Base-by-base conservation (phyloP, 768 basidiomycete genomes). In the Cytidiella melzeri region DNA sequence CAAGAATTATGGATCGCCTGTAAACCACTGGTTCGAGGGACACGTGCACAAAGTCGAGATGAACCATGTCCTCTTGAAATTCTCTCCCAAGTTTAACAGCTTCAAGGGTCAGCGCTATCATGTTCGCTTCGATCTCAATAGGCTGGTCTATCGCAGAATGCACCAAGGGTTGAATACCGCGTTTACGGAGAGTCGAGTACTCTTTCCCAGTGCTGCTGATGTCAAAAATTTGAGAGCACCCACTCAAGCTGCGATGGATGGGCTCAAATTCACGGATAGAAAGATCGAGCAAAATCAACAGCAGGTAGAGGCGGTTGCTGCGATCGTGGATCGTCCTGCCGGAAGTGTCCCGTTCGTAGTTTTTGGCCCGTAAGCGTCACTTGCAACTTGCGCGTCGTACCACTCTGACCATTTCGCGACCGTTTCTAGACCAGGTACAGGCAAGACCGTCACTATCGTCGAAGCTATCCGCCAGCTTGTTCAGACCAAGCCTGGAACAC, bases 361-460 rank as follows among this genome's bases (percentile, higher is more conserved):
- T 13, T 83, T 80, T 60, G 82, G 81, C 18, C 81, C 82, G 78
- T 81, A 60, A 61, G 81, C n/a, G n/a, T n/a, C n/a, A n/a, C n/a
- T n/a, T n/a, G n/a, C n/a, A n/a, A n/a, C n/a, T n/a, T n/a, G n/a
- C n/a, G n/a, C n/a, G n/a, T n/a, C n/a, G n/a, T n/a, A n/a, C n/a
- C n/a, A n/a, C n/a, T n/a, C n/a, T n/a, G n/a, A n/a, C n/a, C n/a
- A n/a, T n/a, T n/a, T n/a, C n/a, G n/a, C n/a, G n/a, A n/a, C n/a
- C n/a, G n/a, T n/a, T n/a, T n/a, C 13, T 45, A 72, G 70, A 4
- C 70, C 70, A 0, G 70, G 70, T 4, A 70, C 69, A 2, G 70
- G 69, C 13, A 71, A 71, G 55, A 71, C 70, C 2, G 60, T 68
- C 7, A 68, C 68, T 3, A 45, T 68, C 24, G 63, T 71, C 5